Base-by-base conservation (phyloP, 1,139 yeast genomes). In the Debaryomyces sp. region DNA sequence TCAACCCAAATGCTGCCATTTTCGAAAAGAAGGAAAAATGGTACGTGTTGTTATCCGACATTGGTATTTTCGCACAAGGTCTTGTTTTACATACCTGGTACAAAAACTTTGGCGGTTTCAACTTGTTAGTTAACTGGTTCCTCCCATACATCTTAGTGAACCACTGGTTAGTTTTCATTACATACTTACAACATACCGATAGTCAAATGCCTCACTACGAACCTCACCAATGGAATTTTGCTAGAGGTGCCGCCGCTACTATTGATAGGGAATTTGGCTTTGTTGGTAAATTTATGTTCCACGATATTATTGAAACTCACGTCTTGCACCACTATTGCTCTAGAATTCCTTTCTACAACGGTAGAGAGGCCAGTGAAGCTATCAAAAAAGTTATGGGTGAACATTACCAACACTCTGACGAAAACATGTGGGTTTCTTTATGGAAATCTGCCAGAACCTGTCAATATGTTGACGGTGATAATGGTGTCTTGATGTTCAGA, bases 241-340 rank as follows among this genome's bases (percentile, higher is more conserved):
- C 85, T 36, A 75, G 85, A 66, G 87, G 87, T 60, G 87, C 87
- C 39, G 86, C 86, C 51, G 82, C 85, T 41, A 82, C 87, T 45
- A 80, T 82, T 52, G 87, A 82, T 61, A 72, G 87, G 64, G 74
- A 81, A 56, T 81, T 79, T 60, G 86, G 86, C n/a, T 79, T 80
- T 57, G 66, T 80, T 49, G 87, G 86, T 51, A 69, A 73, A 60
- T 73, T 76, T 67, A 72, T 81, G 56, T 81, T 82, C 78, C 87
- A 82, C 59, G 86, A 81, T 60, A 82, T 82, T 56, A 81, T 81
- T 57, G 87, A 82, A 63, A 82, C 87, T 44, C 87, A 82, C 58
- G 86, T 82, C 41, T 71, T 81, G 58, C 87, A 82, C 63, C 87
- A 82, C 62, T 82, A 79, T 56, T 81, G 77, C 50, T 80, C 85